phyloP scores from a whole-genome alignment of 352 stramenopile genomes.

The Phytophthora fragariae region DNA sequence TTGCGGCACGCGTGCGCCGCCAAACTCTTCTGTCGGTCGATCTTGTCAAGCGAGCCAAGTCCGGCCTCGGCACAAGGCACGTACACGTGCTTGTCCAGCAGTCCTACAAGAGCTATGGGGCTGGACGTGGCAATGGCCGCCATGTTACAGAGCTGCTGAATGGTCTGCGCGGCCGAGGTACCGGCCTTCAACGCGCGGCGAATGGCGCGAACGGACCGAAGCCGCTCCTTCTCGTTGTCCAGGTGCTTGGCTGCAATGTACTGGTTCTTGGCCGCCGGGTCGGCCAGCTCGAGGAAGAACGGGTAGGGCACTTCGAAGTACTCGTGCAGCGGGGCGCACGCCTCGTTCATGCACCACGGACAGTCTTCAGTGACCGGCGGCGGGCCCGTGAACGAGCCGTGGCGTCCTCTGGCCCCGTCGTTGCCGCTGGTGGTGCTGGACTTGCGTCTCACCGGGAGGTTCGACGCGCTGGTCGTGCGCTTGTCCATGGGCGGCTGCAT shows the following conservation, averaged over 20 bases:
- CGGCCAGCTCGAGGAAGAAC: slow-evolving; percentile 66
- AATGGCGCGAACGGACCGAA: slow-evolving; percentile 67
- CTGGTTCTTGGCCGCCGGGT: slow-evolving; percentile 53
- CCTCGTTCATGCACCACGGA: slow-evolving; percentile 73
- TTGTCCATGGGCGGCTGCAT: slow-evolving; percentile 41
- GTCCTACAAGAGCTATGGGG: slow-evolving; percentile 66
- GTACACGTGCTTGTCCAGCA: slow-evolving; percentile 81
- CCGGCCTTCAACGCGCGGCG: slow-evolving; percentile 51
- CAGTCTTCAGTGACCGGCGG: slow-evolving; percentile 45
- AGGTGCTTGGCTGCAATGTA: slow-evolving; percentile 73
- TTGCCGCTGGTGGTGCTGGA: slow-evolving; percentile 56
- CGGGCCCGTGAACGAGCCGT: slow-evolving; percentile 25
- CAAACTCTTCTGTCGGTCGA: slow-evolving; percentile 70
- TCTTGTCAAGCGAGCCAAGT: slow-evolving; percentile 40
- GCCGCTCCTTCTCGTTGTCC: slow-evolving; percentile 74
- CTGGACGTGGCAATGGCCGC: slow-evolving; percentile 80
- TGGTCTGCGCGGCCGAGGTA: slow-evolving; percentile 51
- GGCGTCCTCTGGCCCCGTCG: slow-evolving; percentile 25
- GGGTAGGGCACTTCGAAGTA: slow-evolving; percentile 80
- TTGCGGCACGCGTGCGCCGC: slow-evolving; percentile 79
- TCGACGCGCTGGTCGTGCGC: slow-evolving; percentile 44
- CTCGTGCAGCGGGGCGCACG: slow-evolving; percentile 66
- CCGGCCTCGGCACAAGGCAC: slow-evolving; percentile 66
- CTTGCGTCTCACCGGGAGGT: slow-evolving; percentile 56
- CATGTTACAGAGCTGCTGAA: slow-evolving; percentile 83